Percentiles rank a stretch among this genome's conserved stretches.
Conservation (phyloP, 768 basidiomycete species). For the Tephrocybe sp. region DNA sequence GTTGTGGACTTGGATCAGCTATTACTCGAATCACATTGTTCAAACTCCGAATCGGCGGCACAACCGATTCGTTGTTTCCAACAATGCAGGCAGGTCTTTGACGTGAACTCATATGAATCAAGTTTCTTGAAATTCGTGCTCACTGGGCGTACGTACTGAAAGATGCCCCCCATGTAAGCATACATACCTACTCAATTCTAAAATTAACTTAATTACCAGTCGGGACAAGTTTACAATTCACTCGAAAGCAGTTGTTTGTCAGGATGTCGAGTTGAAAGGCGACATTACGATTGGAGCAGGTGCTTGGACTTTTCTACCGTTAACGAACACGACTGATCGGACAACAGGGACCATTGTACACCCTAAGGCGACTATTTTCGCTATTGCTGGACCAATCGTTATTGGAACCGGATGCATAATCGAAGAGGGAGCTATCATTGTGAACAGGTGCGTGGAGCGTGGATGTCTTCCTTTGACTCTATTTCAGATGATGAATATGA, state of each 20-base stretch:
- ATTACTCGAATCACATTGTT: no score
- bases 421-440: slow-evolving; percentile 88
- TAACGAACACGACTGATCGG: background rate
- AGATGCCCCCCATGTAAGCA: slow-evolving; percentile 20
- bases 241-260: slow-evolving; percentile 87
- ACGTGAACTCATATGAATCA: slow-evolving; percentile 19
- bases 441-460: slow-evolving; percentile 67
- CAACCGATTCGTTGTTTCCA: no score
- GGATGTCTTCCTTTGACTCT: background rate
- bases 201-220: slow-evolving; percentile 33
- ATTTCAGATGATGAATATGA: background rate
- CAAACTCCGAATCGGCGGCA: no score
- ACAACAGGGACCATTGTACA: slow-evolving; percentile 79
- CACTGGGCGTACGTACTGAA: background rate
- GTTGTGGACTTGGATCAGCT: no score
- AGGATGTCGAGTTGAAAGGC: slow-evolving; percentile 93
- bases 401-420: slow-evolving; percentile 89
- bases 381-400: slow-evolving; percentile 86
- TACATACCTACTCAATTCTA: background rate
- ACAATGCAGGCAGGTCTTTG: no score
- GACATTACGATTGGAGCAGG: slow-evolving; percentile 92
- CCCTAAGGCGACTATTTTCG: slow-evolving; percentile 92
- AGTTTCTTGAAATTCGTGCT: background rate
- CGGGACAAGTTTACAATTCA: slow-evolving; percentile 90
- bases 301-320: slow-evolving; percentile 18